Evolutionary conservation across 768 basidiomycete genomes (phyloP), one percentile per base, ranked within the genome.

Genomic region (Glaciozyma martinii): DNA sequence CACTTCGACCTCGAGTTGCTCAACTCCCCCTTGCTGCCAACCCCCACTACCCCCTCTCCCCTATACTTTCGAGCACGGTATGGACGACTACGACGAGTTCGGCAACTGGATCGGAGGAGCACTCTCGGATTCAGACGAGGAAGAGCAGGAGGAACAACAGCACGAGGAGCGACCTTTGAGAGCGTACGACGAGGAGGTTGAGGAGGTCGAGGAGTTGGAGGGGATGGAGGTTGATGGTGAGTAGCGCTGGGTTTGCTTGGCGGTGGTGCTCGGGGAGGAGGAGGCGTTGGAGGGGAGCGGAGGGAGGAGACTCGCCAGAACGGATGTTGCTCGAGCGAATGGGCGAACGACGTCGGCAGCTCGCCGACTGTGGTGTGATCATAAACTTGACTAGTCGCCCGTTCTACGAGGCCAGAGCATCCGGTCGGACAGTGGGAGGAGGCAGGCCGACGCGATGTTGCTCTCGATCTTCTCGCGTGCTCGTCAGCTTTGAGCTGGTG

Each of bases 211-310:
- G 40, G 76, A 75, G 25, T 80, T 79, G 67, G 86, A 87, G 19
- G 78, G 89, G 47, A 92, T 93, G 90, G 85, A 90, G 74, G 79
- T 91, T 47, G 89, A 91, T 75, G 87, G 89, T 89, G 65, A 70
- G 63, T 44, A n/a, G 18, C 47, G 80, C 77, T 16, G 56, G 32
- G 27, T 18, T 46, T n/a, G 29, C 8, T 18, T 10, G 16, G 21
- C 47, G 54, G 23, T 19, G 37, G 23, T 21, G n/a, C n/a, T n/a
- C 23, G 40, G 49, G 47, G 23, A 37, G 30, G 18, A 19, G 30
- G 29, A 18, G 5, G 53, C 15, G 19, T 3, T 16, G 53, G 8
- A 18, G 32, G 0, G 21, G 32, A 15, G 25, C 1, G 2, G 56
- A 7, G 5, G 37, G 21, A n/a, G 37, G 6, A 25, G 25, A 25